phyloP scores from a whole-genome alignment of 371 early-diverging fungal species.

The Mortierella sp. region DNA sequence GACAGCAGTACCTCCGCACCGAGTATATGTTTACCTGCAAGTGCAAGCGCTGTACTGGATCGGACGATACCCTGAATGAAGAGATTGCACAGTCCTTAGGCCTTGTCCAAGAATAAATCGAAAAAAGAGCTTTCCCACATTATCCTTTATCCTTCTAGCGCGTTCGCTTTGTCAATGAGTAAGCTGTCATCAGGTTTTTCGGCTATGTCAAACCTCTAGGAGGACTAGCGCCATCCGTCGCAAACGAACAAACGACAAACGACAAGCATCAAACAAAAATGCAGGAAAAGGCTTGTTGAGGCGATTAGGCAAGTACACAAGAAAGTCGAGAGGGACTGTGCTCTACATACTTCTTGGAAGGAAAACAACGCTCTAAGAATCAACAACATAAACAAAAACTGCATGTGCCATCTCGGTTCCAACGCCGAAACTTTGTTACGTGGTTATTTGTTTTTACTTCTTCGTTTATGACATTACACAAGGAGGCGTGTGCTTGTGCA shows the following conservation, averaged over 20 bases:
- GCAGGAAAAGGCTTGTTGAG: neutral
- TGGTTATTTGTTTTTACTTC: neutral
- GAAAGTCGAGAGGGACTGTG: neutral
- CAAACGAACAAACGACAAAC: neutral
- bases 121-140: neutral
- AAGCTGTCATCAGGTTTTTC: neutral
- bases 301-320: neutral
- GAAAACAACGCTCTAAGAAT: neutral
- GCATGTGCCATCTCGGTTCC: neutral
- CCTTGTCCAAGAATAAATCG: constrained; percentile 28
- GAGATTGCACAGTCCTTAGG: constrained; percentile 60
- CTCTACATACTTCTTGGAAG: neutral
- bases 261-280: neutral
- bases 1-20: constrained; percentile 69
- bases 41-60: constrained; percentile 70
- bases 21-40: constrained; percentile 72
- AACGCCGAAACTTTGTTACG: neutral
- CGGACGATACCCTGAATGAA: constrained; percentile 63
- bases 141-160: neutral
- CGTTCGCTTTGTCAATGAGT: neutral
- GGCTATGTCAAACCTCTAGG: neutral
- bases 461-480: neutral
- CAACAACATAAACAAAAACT: neutral
- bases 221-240: neutral
- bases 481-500: neutral